These are phyloP conservation scores for Camellia sinensis DNA, from an alignment of 148 eudicot species.

Conservation along the genomic window DNA sequence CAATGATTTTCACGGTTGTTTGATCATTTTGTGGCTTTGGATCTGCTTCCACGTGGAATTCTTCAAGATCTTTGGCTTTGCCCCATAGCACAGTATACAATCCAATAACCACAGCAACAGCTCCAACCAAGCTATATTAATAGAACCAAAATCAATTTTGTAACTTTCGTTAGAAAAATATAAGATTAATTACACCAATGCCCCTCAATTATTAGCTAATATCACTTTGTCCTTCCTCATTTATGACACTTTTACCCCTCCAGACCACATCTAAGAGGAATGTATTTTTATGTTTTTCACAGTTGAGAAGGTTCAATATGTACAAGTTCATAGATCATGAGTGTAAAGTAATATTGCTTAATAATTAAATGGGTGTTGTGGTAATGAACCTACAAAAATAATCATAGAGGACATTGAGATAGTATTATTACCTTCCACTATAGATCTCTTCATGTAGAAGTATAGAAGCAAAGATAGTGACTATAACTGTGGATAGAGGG, in stretches of 20 bases:
- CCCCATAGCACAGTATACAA: constrained; percentile 79
- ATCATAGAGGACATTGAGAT: not conserved
- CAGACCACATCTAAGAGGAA: too few species aligned
- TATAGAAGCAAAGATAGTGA: constrained; percentile 45
- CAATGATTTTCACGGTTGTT: constrained; percentile 9
- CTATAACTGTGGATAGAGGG: constrained; percentile 62
- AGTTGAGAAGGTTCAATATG: too few species aligned
- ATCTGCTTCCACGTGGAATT: constrained; percentile 10
- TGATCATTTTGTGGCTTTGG: constrained; percentile 13
- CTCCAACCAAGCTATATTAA: constrained; percentile 54
- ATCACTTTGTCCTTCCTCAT: too few species aligned
- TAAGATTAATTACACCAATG: too few species aligned
- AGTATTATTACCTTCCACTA: constrained; percentile 48
- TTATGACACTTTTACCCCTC: too few species aligned
- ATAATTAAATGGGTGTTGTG: too few species aligned
- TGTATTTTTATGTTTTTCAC: too few species aligned
- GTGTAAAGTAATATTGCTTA: too few species aligned
- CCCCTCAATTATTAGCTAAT: too few species aligned
- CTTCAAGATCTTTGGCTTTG: constrained; percentile 47
- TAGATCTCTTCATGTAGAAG: constrained; percentile 64
- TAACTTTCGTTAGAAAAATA: not conserved
- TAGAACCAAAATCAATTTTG: not conserved
- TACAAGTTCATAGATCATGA: too few species aligned
- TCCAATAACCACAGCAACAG: constrained; percentile 49
- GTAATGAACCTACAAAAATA: too few species aligned